A percentile compares a stretch with the other conserved stretches of the same genome.
Conservation (phyloP, 1,284 basidiomycete species). For the Cutaneotrichosporon sp. region DNA sequence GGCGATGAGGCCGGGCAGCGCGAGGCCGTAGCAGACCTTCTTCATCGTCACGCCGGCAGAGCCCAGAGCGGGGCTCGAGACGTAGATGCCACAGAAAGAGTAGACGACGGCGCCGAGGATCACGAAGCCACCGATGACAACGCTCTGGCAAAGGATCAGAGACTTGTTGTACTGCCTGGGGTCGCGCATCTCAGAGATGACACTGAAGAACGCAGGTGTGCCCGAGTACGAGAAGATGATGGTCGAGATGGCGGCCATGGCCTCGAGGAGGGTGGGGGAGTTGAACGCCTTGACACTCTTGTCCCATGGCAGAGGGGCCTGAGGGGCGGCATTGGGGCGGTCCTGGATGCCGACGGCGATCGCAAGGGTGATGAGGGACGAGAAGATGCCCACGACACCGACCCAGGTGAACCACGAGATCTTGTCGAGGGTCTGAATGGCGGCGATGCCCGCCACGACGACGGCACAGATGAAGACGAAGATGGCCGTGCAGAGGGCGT, state of each 20-base stretch:
- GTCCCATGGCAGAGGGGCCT: slow-evolving; percentile 34
- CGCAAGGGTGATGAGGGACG: slow-evolving; percentile 39
- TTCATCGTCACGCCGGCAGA: slow-evolving; percentile 50
- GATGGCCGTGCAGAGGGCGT: slow-evolving; percentile 40
- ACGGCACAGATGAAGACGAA: slow-evolving; percentile 38
- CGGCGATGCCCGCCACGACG: slow-evolving; percentile 32
- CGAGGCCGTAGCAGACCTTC: slow-evolving; percentile 45
- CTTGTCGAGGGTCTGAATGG: slow-evolving; percentile 39
- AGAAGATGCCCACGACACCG: slow-evolving; percentile 34
- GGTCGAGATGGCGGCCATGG: slow-evolving; percentile 37
- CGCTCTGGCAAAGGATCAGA: slow-evolving; percentile 32
- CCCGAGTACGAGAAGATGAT: slow-evolving; percentile 41
- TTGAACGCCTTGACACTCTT: slow-evolving; percentile 28
- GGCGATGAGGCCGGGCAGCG: slow-evolving; percentile 42
- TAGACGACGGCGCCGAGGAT: slow-evolving; percentile 18
- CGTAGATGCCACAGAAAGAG: slow-evolving; percentile 17
- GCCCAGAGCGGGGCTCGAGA: slow-evolving; percentile 47
- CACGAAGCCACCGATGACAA: slow-evolving; percentile 29
- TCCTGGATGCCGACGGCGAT: slow-evolving; percentile 44
- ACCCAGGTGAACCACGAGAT: slow-evolving; percentile 45
- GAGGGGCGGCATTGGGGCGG: slow-evolving; percentile 45
- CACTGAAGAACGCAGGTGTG: slow-evolving; percentile 37
- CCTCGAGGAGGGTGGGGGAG: slow-evolving; percentile 33
- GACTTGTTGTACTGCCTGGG: slow-evolving; percentile 34
- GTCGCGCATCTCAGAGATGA: slow-evolving; percentile 47